Conservation (phyloP, 139 green algal species). For the Auxenochlorella pyrenoidosa region DNA sequence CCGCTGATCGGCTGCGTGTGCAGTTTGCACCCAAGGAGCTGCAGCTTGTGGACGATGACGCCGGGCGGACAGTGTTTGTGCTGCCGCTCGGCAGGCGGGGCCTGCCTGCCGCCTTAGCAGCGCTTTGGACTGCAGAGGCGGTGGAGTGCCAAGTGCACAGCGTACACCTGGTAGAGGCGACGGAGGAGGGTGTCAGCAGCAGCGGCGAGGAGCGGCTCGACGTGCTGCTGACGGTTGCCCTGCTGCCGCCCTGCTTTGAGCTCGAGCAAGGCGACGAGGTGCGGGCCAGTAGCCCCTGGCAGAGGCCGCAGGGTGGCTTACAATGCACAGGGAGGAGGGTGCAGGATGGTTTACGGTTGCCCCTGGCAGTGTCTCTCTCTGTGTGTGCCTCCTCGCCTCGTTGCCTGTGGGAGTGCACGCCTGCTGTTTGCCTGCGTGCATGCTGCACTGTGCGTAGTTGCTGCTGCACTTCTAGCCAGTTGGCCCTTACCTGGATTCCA, state of each 20-base stretch:
- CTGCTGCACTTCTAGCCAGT: no score
- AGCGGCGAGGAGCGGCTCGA: not conserved
- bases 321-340: no score
- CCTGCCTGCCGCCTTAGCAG: not conserved
- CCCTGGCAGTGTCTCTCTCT: no score
- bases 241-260: conserved; percentile 9
- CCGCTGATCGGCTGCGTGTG: not conserved
- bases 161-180: not conserved
- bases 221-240: not conserved
- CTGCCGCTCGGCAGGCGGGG: not conserved
- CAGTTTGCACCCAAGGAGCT: conserved; percentile 3
- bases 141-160: not conserved
- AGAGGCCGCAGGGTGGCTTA: not conserved
- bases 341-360: no score
- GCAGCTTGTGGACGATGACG: not conserved
- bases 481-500: not conserved
- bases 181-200: not conserved
- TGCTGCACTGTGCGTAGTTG: no score
- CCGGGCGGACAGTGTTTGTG: not conserved
- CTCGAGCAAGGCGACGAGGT: not conserved
- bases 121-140: not conserved
- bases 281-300: not conserved
- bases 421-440: no score
- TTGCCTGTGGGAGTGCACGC: no score
- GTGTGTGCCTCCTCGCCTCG: no score